These are phyloP conservation scores for Gryganskiella cystojenkinii DNA, from an alignment of 192 early-diverging fungal genomes.

Conservation along the genomic window DNA sequence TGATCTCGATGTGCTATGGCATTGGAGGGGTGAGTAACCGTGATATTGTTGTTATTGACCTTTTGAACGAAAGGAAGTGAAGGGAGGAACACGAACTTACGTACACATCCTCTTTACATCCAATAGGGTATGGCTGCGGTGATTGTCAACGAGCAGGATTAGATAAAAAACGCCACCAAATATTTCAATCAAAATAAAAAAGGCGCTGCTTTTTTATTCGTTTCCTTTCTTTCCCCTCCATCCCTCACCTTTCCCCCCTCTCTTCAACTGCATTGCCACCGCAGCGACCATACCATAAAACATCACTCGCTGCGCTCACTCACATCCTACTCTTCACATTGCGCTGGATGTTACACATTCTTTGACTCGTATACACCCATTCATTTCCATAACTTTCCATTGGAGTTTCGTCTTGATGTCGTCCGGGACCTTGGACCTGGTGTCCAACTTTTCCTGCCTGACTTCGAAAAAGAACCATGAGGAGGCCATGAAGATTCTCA, in stretches of 20 bases:
- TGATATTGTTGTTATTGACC: too few relatives aligned
- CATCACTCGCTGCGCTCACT: too few relatives aligned
- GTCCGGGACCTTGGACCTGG: slow-evolving; percentile 13
- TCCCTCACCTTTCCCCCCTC: background rate
- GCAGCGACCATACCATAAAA: too few relatives aligned
- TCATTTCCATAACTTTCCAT: too few relatives aligned
- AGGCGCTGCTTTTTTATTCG: too few relatives aligned
- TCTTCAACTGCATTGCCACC: background rate
- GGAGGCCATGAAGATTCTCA: slow-evolving; percentile 54
- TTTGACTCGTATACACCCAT: too few relatives aligned
- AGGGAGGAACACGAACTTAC: too few relatives aligned
- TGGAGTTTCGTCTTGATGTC: background rate
- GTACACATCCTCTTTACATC: background rate
- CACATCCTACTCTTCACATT: too few relatives aligned
- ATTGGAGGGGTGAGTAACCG: slow-evolving; percentile 69
- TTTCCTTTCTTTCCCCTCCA: background rate
- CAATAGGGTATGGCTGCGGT: slow-evolving; percentile 44
- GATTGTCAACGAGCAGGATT: slow-evolving; percentile 33
- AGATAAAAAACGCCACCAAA: slow-evolving; percentile 15
- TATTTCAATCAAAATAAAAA: background rate
- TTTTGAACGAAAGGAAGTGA: too few relatives aligned
- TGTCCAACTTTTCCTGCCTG: slow-evolving; percentile 25
- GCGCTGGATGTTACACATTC: too few relatives aligned
- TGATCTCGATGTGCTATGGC: slow-evolving; percentile 94
- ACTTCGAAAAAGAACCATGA: slow-evolving; percentile 54